These are phyloP conservation scores for Nepenthes gracilis DNA, from an alignment of 148 eudicot species.

Conservation along the genomic window DNA sequence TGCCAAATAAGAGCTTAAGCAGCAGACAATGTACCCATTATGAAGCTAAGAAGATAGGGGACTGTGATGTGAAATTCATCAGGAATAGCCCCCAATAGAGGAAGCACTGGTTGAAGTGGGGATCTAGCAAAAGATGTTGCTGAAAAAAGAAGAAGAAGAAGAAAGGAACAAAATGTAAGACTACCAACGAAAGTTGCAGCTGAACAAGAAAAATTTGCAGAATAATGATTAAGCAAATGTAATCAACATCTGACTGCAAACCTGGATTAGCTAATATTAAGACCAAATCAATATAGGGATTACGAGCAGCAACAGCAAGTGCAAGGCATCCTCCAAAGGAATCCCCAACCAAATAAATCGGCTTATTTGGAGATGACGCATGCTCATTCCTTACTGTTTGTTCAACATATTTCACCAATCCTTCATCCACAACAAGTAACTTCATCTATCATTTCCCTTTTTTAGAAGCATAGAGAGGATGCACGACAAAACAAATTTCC, in stretches of 20 bases:
- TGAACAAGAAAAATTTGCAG: too few species aligned
- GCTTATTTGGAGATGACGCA: conserved; percentile 58
- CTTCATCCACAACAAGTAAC: conserved; percentile 18
- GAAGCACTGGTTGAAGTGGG: conserved; percentile 70
- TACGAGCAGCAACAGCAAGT: conserved; percentile 83
- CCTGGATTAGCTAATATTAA: conserved; percentile 90
- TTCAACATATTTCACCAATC: conserved; percentile 60
- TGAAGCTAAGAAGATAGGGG: conserved; percentile 79
- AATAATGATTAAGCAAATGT: too few species aligned
- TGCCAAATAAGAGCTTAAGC: not conserved
- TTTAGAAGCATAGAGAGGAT: too few species aligned
- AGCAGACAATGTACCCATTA: conserved; percentile 53
- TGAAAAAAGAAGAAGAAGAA: conserved; percentile 14
- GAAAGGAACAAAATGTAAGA: too few species aligned
- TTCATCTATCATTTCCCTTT: not conserved
- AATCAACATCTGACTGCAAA: conserved; percentile 5
- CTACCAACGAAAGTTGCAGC: too few species aligned
- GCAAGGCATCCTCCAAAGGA: conserved; percentile 93
- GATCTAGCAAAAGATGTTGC: conserved; percentile 89
- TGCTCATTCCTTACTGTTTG: conserved; percentile 53
- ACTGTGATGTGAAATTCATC: conserved; percentile 51
- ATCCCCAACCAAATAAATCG: conserved; percentile 91
- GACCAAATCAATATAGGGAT: conserved; percentile 76
- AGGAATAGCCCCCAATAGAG: conserved; percentile 68
- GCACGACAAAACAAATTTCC: too few species aligned